phyloP scores from a whole-genome alignment of 169 alveolate species.

The Plasmodium coatneyi region DNA sequence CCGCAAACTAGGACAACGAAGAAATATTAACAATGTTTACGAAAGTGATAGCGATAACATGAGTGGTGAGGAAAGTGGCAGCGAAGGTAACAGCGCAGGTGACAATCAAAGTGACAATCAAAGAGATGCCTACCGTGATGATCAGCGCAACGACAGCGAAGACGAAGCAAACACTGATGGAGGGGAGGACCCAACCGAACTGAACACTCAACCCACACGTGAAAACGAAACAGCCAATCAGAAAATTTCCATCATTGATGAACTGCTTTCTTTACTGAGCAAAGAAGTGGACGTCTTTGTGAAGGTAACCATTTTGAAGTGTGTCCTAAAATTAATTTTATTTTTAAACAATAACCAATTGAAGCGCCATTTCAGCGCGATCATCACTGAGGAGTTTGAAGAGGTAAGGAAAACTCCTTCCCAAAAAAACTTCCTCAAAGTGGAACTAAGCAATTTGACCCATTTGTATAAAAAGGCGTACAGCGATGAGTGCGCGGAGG shows the following conservation, averaged over 20 bases:
- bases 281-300: constrained; percentile 18
- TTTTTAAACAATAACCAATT: constrained; percentile 22
- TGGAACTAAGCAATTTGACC: constrained; percentile 16
- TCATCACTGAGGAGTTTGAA: constrained; percentile 15
- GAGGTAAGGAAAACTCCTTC: constrained; percentile 3
- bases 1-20: neutral
- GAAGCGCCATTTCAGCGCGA: neutral
- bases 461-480: constrained; percentile 38
- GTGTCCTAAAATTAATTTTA: constrained; percentile 29
- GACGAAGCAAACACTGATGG: neutral
- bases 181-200: neutral
- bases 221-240: neutral
- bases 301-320: constrained; percentile 28
- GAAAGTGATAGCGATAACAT: constrained; percentile 62
- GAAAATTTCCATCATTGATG: constrained; percentile 55
- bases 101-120: neutral
- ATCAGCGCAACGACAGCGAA: neutral
- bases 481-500: neutral
- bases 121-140: neutral
- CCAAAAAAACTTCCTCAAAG: neutral
- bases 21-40: neutral
- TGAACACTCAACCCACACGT: neutral
- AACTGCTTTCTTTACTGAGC: constrained; percentile 32
- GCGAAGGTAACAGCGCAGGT: neutral
- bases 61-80: neutral